Conservation (phyloP, 1,284 basidiomycete species). For the Fomitiporia mediterranea region DNA sequence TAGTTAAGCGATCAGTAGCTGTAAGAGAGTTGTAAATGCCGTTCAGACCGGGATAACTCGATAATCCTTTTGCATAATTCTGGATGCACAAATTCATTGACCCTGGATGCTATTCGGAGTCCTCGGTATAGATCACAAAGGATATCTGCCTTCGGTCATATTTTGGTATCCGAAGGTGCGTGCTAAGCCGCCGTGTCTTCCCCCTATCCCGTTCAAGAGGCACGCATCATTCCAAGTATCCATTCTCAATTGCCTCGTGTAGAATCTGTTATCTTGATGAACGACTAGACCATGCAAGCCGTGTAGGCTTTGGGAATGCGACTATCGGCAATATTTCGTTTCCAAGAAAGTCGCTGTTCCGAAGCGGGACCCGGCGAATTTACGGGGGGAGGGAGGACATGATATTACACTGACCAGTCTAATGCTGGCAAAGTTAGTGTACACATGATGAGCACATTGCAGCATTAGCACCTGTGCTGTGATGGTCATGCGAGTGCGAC, state of each 20-base stretch:
- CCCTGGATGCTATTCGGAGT: conserved; percentile 13
- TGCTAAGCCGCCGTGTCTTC: background rate
- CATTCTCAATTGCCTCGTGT: background rate
- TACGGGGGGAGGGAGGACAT: too few relatives aligned
- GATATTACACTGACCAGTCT: too few relatives aligned
- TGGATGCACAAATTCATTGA: background rate
- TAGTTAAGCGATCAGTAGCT: background rate
- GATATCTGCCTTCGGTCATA: conserved; percentile 6
- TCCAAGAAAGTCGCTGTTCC: too few relatives aligned
- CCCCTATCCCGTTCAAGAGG: background rate
- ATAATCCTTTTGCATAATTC: background rate
- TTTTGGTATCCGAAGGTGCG: conserved; percentile 2
- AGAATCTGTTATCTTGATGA: background rate
- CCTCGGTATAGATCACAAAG: conserved; percentile 6
- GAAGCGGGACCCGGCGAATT: too few relatives aligned
- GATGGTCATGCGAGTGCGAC: background rate
- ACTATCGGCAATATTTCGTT: too few relatives aligned
- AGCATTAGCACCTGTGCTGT: background rate
- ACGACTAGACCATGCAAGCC: background rate
- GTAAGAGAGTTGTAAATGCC: background rate
- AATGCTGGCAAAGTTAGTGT: background rate
- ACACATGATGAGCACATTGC: background rate
- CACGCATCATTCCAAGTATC: background rate
- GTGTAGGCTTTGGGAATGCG: background rate
- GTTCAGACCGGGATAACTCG: conserved; percentile 3